Base-by-base conservation (phyloP, 495 filamentous ascomycete genomes). In the Clavariopsis aquatica region DNA sequence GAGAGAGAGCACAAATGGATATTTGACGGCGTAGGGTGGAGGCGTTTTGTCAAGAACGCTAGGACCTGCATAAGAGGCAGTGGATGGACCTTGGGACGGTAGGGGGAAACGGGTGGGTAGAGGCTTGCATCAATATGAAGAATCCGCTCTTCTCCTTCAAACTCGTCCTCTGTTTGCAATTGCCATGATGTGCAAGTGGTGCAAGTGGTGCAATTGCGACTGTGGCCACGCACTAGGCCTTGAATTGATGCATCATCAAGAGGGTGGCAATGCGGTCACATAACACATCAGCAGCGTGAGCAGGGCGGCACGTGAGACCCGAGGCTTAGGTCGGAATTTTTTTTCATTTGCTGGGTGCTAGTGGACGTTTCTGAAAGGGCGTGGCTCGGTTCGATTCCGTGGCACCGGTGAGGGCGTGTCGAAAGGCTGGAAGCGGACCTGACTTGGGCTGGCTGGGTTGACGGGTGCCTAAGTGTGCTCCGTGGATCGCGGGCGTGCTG, bases 71-170 rank as follows among this genome's bases (percentile, higher is more conserved):
- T 12, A 34, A 34, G 5, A 12, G 12, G 31, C 6, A 34, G 12
- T 34, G 31, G 31, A 34, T 6, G 12, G 31, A 12, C 31, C 12
- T 34, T n/a, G 6, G 45, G 19, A 24, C 27, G 10, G 57, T 34
- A 17, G 24, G 22, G 7, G 20, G 23, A 17, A 27, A 6, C 5
- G 31, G 57, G 17, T 52, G 41, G 57, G 24, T 51, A 43, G 57
- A 31, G 13, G 49, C 27, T 19, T 49, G 26, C 45, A 49, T 60
- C 57, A 60, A 60, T 60, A 31, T 60, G 24, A 60, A 52, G 24
- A 23, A 28, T 52, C 27, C 17, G 20, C 13, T 20, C 26, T 23
- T 52, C 49, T 52, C 24, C 13, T 22, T 34, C 31, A 34, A 5
- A 34, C 31, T 6, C 6, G 3, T 7, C 2, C 13, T 52, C 17